Evolutionary conservation across 306 rosid genomes (phyloP).

Genomic region (Fragaria vesca): DNA sequence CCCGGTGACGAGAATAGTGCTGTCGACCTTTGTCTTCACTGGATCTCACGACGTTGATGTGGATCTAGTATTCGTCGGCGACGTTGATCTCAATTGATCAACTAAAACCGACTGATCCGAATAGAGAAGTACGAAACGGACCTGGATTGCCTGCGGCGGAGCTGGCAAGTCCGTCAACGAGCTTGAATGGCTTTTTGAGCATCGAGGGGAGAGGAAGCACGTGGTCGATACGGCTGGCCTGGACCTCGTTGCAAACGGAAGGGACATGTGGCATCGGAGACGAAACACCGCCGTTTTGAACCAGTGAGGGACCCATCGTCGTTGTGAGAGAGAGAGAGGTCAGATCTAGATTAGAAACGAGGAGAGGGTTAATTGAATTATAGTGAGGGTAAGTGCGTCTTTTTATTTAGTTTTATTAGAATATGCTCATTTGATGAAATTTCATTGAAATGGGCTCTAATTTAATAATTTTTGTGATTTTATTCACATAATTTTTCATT

Average conservation of each 20-base stretch:
- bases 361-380: too few species aligned
- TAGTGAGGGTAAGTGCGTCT: too few species aligned
- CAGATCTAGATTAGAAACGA: too few species aligned
- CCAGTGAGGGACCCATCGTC: constrained; percentile 56
- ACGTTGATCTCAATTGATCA: background rate
- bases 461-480: too few species aligned
- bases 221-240: constrained; percentile 73
- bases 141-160: constrained; percentile 98
- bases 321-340: background rate
- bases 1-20: too few species aligned
- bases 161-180: constrained; percentile 79
- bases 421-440: too few species aligned
- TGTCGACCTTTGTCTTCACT: too few species aligned
- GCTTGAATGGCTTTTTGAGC: constrained; percentile 57
- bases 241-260: constrained; percentile 83
- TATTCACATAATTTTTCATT: too few species aligned
- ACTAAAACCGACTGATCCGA: constrained; percentile 30
- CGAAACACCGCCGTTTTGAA: constrained; percentile 39
- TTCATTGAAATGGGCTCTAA: too few species aligned
- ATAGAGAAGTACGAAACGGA: constrained; percentile 17
- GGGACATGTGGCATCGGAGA: constrained; percentile 38
- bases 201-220: constrained; percentile 83
- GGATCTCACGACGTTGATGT: too few species aligned
- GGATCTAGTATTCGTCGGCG: too few species aligned
- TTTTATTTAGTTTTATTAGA: too few species aligned